phyloP scores from a whole-genome alignment of 495 filamentous ascomycete species.

The Patellaria atrata region DNA sequence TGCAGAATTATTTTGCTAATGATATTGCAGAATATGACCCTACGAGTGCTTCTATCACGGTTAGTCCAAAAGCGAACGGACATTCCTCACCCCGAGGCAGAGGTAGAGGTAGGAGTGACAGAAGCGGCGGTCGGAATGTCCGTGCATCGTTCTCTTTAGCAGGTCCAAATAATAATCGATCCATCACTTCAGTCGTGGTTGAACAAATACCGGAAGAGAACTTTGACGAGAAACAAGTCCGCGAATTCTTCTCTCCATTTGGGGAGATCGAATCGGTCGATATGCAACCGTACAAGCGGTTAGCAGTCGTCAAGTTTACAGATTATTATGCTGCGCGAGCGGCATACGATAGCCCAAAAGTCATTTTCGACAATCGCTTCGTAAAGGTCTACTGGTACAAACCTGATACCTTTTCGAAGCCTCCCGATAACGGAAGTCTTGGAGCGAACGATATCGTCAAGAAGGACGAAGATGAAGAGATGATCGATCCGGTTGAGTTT shows the following conservation, averaged over 20 bases:
- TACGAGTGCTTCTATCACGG: constrained; percentile 40
- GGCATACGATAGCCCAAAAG: constrained; percentile 82
- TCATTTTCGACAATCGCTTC: constrained; percentile 93
- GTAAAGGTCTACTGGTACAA: constrained; percentile 97
- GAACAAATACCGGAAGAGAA: constrained; percentile 87
- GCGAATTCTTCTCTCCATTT: constrained; percentile 73
- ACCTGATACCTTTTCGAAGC: constrained; percentile 33
- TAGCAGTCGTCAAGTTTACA: constrained; percentile 72
- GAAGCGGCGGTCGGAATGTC: constrained; percentile 35
- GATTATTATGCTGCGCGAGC: constrained; percentile 57
- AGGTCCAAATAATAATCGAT: constrained; percentile 59
- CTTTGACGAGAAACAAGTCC: constrained; percentile 58
- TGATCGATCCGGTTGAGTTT: constrained; percentile 68
- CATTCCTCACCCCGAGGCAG: constrained; percentile 14
- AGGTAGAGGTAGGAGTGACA: constrained; percentile 31
- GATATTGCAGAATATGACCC: constrained; percentile 63
- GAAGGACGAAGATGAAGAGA: constrained; percentile 27
- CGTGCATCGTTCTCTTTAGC: constrained; percentile 59
- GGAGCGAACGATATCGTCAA: background rate
- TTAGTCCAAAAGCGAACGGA: constrained; percentile 13
- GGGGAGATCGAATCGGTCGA: constrained; percentile 59
- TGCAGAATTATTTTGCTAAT: constrained; percentile 12
- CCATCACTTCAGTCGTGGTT: constrained; percentile 70
- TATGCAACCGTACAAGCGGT: constrained; percentile 59
- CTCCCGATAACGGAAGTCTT: constrained; percentile 18